Base-by-base conservation (phyloP, 306 rosid genomes). In the Trichosanthes cucumerina region DNA sequence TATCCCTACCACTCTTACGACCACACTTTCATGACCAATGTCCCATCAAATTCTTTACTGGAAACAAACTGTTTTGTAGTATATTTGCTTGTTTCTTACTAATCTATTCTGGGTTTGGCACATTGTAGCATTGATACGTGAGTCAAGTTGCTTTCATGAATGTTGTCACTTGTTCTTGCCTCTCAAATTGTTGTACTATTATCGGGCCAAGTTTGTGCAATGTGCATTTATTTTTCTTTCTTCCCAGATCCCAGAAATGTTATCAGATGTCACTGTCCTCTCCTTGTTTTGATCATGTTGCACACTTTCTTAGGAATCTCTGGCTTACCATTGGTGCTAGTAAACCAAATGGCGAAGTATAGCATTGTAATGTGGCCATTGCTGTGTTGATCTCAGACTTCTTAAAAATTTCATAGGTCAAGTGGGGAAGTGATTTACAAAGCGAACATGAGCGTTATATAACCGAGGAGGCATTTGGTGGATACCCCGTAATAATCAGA, bases 381-480 rank as follows among this genome's bases (percentile, higher is more conserved):
- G 79, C 46, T 77, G 14, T 38, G 64, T 63, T 28, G 81, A 64
- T 73, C 65, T 73, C 60, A 54, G 5, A 50, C 79, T 77, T 54
- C 31, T 76, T 75, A 76, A 43, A 36, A 41, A 33, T 79, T 66
- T 75, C 71, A 14, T 76, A 95, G 98, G 96, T 95, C 80, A 87
- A 89, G 86, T 95, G 98, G 97, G 98, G 98, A 12, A 90, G 91
- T 84, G 98, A 95, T 87, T 86, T 95, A 81, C 98, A 95, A 85
- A 95, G 98, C 74, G 98, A 95, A 85, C 98, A 95, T 21, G 98
- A 95, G 78, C 96, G 98, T 10, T 92, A 83, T 85, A 83, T 95
- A 84, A 95, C 98, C 31, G 98, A 95, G 87, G 92, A 84, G 87
- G 96, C 92, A 79, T 95, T 88, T 78, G 83, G 82, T 57, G 98